Evolutionary conservation across 306 rosid species (phyloP), one percentile per base, ranked within the genome.

Genomic region (Cicer pinnatifidum): DNA sequence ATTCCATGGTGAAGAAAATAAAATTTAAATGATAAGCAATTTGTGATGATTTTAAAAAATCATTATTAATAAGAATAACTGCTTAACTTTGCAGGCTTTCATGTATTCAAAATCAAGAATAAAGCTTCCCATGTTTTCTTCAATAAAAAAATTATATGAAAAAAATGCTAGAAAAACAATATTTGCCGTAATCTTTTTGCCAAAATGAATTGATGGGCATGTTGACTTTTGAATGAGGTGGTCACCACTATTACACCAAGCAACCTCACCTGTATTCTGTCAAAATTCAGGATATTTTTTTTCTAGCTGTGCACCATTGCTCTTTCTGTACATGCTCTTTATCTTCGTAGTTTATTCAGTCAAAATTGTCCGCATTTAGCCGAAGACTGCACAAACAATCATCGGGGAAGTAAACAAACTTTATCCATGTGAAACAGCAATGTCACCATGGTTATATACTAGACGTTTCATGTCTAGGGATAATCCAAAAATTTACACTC

Each of bases 401-500:
- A 16, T 19, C n/a, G 39, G 35, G 46, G 33, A 35, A 52, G 19
- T 58, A 53, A 17, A 5, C 47, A 47, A 43, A 78, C 19, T 71
- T 9, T 11, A 23, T 28, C 58, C 71, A 47, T 37, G 52, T 1
- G 17, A 11, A 12, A 40, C 46, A 39, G 16, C 74, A 67, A 6
- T 40, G 15, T 46, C 53, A 69, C 71, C 56, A 68, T 58, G 48
- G 38, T 23, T 56, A 71, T 51, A 37, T 15, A 51, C 48, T 6
- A 41, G 17, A 78, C 66, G 16, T 64, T 56, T 54, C 33, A 70
- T 15, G 37, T 16, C 67, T 19, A 33, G 15, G 73, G n/a, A 41
- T 7, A 15, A 51, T 71, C 41, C 41, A 28, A 64, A 72, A 54
- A 54, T 38, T 64, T 43, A 9, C 7, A 46, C 52, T 72, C 23